Base-by-base conservation (phyloP, 1,284 basidiomycete genomes). In the Trichosporon ovoides region DNA sequence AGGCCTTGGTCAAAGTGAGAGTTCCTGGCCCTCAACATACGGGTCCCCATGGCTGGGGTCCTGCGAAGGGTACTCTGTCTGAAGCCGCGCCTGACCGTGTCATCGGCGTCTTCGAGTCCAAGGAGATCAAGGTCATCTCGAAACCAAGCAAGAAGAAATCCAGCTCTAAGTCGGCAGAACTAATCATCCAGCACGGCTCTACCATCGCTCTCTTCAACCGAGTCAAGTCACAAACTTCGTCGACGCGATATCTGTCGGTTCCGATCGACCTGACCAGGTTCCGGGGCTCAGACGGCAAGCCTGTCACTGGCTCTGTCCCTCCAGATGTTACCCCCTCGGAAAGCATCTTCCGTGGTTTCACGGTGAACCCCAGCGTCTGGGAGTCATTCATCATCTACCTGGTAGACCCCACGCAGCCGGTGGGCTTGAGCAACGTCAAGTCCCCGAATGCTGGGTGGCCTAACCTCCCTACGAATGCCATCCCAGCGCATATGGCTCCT, bases 61-160 rank as follows among this genome's bases (percentile, higher is more conserved):
- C 54, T 2, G 40, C 59, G 22, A 52, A 70, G 68, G 69, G 67
- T 58, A 68, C 64, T 3, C 51, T 68, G 88, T 87, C 61, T 82
- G 89, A 68, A 86, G 87, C 77, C 83, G 85, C 65, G 83, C 90
- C 79, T 81, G 88, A 67, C 10, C 60, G 64, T 38, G 81, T 92
- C 56, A 84, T 97, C 68, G 90, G 91, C 48, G 83, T 85, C 22
- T 94, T 95, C 80, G 85, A 89, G 55, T 90, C 88, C 67, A 86
- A 88, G 53, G 87, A 93, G 34, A 97, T 98, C 82, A 95, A 95
- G 77, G 90, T 98, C 68, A 97, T 98, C 78, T 90, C 88, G 77
- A 95, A 95, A 76, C 91, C 91, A 3, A 91, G 88, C 81, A 96
- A 97, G 82, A 97, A 97, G 82, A 83, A 91, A 68, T 90, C 93